These are phyloP conservation scores for Penstemon newberryi DNA, from an alignment of 257 asterid species.

Conservation along the genomic window DNA sequence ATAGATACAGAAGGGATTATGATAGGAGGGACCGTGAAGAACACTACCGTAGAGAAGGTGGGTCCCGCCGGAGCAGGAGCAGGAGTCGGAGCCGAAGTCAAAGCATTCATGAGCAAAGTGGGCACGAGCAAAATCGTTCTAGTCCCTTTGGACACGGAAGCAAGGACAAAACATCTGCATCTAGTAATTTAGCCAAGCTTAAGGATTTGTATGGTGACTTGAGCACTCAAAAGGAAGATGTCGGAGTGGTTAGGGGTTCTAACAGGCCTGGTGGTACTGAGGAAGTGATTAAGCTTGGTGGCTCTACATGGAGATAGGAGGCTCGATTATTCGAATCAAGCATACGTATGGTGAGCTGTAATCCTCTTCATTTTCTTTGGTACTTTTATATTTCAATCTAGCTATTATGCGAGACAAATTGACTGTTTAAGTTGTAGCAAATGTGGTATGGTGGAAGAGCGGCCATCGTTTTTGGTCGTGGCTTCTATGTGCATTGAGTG, in stretches of 20 bases:
- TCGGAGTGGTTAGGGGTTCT: slow-evolving; percentile 42
- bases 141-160: slow-evolving; percentile 49
- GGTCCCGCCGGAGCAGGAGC: slow-evolving; percentile 63
- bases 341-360: not conserved
- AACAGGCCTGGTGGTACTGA: slow-evolving; percentile 63
- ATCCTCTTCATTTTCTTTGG: slow-evolving; percentile 11
- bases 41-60: slow-evolving; percentile 41
- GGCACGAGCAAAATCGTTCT: slow-evolving; percentile 38
- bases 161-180: slow-evolving; percentile 54
- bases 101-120: slow-evolving; percentile 46
- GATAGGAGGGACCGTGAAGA: slow-evolving; percentile 56
- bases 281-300: slow-evolving; percentile 94
- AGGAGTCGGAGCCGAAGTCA: slow-evolving; percentile 59
- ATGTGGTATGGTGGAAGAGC: not conserved
- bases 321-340: not conserved
- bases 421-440: slow-evolving; percentile 8
- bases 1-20: slow-evolving; percentile 59
- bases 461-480: not conserved
- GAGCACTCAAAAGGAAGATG: slow-evolving; percentile 58
- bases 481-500: slow-evolving; percentile 2
- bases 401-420: not conserved
- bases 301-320: slow-evolving; percentile 80
- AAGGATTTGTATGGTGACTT: slow-evolving; percentile 83
- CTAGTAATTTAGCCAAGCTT: slow-evolving; percentile 93
- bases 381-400: slow-evolving; percentile 2